These are phyloP conservation scores for Canna indica DNA, from an alignment of 176 grass and related monocot genomes.

Conservation along the genomic window DNA sequence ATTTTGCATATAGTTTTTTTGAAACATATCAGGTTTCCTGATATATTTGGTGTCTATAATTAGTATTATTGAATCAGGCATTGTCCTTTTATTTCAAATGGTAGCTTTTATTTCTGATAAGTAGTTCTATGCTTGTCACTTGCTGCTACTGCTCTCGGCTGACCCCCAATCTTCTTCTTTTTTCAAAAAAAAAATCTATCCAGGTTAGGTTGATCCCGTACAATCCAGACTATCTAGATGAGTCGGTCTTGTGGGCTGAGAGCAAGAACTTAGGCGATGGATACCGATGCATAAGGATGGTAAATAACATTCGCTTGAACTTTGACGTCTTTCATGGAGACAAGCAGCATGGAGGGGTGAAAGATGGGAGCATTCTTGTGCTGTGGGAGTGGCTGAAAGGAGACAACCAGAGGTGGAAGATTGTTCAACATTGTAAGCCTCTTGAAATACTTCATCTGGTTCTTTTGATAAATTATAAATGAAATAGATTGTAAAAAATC, in stretches of 20 bases:
- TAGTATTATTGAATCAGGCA: background rate
- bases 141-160: no score
- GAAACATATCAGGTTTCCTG: background rate
- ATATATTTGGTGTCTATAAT: background rate
- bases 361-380: conserved; percentile 63
- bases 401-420: conserved; percentile 95
- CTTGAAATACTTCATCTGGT: conserved; percentile 13
- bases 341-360: conserved; percentile 78
- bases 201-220: conserved; percentile 56
- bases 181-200: no score
- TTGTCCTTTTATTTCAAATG: background rate
- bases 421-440: conserved; percentile 60
- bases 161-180: no score
- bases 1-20: background rate
- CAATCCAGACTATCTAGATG: conserved; percentile 57
- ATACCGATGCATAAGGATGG: conserved; percentile 86
- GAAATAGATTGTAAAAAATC: background rate
- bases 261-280: conserved; percentile 61
- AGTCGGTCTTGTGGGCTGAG: conserved; percentile 79
- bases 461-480: background rate
- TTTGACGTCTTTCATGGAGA: conserved; percentile 75
- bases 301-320: conserved; percentile 69
- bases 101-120: background rate
- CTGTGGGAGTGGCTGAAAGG: conserved; percentile 86
- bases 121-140: background rate